Conservation (phyloP, 768 basidiomycete genomes). For the Boletus bicolor region DNA sequence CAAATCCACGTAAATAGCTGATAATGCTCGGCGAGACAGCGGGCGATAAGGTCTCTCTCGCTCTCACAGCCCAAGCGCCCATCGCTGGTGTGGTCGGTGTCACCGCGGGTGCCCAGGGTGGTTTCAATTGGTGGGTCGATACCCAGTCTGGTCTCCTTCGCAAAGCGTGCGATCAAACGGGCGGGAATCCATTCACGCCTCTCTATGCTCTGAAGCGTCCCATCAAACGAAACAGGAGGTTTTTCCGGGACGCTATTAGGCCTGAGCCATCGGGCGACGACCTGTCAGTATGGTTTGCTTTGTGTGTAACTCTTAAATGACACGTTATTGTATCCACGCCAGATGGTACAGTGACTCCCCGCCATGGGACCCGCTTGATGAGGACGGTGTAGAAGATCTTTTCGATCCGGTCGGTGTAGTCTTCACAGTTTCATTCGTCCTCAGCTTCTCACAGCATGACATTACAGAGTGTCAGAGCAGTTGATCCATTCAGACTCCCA, state of each 20-base stretch:
- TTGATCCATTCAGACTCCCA: conserved; percentile 12
- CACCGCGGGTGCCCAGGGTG: neutral
- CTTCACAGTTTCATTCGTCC: neutral
- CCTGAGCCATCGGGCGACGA: conserved; percentile 15
- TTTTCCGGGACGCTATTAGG: conserved; percentile 15
- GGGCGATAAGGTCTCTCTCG: conserved; percentile 21
- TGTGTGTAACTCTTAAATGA: neutral
- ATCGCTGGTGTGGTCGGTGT: neutral
- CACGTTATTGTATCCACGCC: neutral
- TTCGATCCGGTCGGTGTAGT: conserved; percentile 15
- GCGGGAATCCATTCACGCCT: conserved; percentile 13
- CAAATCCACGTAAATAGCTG: neutral
- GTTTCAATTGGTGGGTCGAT: conserved; percentile 21
- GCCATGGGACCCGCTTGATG: conserved; percentile 29
- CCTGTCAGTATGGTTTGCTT: conserved; percentile 13
- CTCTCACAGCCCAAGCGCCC: conserved; percentile 15
- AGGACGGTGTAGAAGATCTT: conserved; percentile 23
- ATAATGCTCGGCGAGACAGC: conserved; percentile 7
- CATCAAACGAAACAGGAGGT: conserved; percentile 3
- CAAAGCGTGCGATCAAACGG: conserved; percentile 12
- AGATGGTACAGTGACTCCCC: conserved; percentile 20
- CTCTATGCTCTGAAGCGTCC: conserved; percentile 19
- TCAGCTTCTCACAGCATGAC: neutral
- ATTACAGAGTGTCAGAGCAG: neutral
- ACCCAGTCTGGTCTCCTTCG: conserved; percentile 17